Base-by-base conservation (phyloP, 2,329 filamentous ascomycete genomes). In the Aspergillus quadrilineatus region DNA sequence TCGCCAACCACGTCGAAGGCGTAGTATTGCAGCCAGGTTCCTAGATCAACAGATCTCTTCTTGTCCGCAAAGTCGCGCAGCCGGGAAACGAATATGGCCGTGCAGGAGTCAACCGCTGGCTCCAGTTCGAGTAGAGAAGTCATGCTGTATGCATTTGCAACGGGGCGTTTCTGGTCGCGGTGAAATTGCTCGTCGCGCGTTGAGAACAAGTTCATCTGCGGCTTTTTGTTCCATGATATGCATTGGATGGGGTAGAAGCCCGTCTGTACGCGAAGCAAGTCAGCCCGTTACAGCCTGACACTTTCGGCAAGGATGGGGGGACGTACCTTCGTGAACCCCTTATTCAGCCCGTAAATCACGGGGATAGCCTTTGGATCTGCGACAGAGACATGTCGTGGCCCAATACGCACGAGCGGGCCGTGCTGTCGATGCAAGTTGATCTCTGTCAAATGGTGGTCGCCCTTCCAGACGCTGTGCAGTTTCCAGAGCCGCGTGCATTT, bases 1-100 rank as follows among this genome's bases (percentile, higher is more conserved):
- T 89, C 86, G 4, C 88, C 88, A 58, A 91, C 90, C 12, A 92
- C 89, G 66, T 92, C 89, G 65, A 92, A 92, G 0, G 89, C 89
- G 64, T 89, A 92, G 68, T 86, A 92, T 66, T 92, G 89, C 56
- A 92, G 75, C 89, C 89, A 92, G 8, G 4, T 37, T 6, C 56
- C 59, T 0, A 65, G 49, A 32, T 65, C 56, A 28, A 63, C 28
- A 2, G 51, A 26, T 4, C 36, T 12, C 6, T 17, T 9, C 12
- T 37, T 28, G 22, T 47, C 32, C n/a, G 42, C 53, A 43, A 59
- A 65, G 7, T 70, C 64, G 56, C 10, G 47, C 14, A 50, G 47
- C 10, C 47, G 47, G 8, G 34, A 39, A 29, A 26, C 14, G 9
- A 50, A 50, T 4, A 50, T 41, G 26, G 30, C 36, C 5, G 47